Base-by-base conservation (phyloP, 225 moss, liverwort and hornwort genomes). In the Straminergon stramineum region DNA sequence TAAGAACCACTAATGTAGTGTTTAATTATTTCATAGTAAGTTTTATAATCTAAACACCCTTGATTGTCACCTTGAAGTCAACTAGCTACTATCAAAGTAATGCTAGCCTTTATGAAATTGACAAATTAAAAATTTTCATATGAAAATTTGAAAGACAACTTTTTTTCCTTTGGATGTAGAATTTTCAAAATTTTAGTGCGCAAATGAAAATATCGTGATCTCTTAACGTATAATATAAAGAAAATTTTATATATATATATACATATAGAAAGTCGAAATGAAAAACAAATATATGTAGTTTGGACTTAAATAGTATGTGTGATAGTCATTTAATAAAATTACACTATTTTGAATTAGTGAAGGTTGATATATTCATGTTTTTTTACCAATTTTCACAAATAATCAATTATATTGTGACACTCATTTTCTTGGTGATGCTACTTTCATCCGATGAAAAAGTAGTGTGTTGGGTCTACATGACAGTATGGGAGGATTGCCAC, bases 371-470 rank as follows among this genome's bases (percentile, higher is more conserved):
- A 23, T 39, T 39, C 13, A 24, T 71, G 41, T 18, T n/a, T n/a
- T n/a, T n/a, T n/a, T n/a, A 71, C 4, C 15, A 41, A 15, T 41
- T 71, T 41, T 4, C 4, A 26, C 71, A 71, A 71, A 41, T 5
- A 32, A 5, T 8, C 51, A 52, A 21, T 52, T 34, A 0, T 53
- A 0, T 4, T 0, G 52, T 52, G 21, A 53, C 3, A 53, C 53
- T 76, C 52, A 34, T 76, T 76, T 76, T 76, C 8, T 21, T 34
- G 5, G 34, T 21, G 7, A 34, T 53, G 14, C 53, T 75, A 75
- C 7, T 75, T 52, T 75, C 32, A 7, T 75, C 48, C 6, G 0
- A 3, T 10, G 30, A 45, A 1, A 74, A 75, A 48, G 17, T 6
- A 10, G 10, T 5, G 13, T 41, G 23, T 14, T 41, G 5, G 26